These are phyloP conservation scores for Shiraia sp. DNA, from an alignment of 2,329 filamentous ascomycete species.

Conservation along the genomic window DNA sequence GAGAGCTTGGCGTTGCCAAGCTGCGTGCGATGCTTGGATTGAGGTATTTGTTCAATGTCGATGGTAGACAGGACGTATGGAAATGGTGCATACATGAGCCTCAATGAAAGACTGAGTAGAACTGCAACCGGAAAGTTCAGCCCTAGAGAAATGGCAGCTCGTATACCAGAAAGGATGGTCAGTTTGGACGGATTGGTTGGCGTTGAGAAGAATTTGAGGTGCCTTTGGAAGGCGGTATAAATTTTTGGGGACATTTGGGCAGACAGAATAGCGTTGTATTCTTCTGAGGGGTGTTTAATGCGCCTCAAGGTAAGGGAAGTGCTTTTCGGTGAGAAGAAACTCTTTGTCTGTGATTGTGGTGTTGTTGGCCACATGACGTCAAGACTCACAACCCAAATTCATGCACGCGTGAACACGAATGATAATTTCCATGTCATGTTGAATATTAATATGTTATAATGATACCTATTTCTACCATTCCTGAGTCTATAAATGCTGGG, in stretches of 20 bases:
- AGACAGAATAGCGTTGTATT: no score
- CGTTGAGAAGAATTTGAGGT: slow-evolving; percentile 28
- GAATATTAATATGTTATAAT: no score
- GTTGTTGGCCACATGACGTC: no score
- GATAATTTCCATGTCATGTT: no score
- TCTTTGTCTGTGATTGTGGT: no score
- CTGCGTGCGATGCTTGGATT: slow-evolving; percentile 20
- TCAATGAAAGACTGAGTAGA: slow-evolving; percentile 21
- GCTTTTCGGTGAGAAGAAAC: no score
- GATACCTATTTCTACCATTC: no score
- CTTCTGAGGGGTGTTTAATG: no score
- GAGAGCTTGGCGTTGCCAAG: slow-evolving; percentile 9
- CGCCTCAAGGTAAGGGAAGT: no score
- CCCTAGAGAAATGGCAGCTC: slow-evolving; percentile 19
- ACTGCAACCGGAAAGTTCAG: slow-evolving; percentile 26
- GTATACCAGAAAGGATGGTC: slow-evolving; percentile 21
- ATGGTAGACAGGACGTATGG: slow-evolving; percentile 19
- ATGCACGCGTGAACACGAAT: no score
- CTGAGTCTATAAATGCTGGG: no score
- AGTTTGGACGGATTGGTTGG: slow-evolving; percentile 21
- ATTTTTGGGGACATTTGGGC: slow-evolving; percentile 17
- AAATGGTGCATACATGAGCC: slow-evolving; percentile 22
- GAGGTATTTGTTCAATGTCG: slow-evolving; percentile 20
- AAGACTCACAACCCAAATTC: no score
- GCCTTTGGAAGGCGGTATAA: slow-evolving; percentile 25